Evolutionary conservation across 495 filamentous ascomycete species (phyloP).

Genomic region (Chaetomium cochliodes): DNA sequence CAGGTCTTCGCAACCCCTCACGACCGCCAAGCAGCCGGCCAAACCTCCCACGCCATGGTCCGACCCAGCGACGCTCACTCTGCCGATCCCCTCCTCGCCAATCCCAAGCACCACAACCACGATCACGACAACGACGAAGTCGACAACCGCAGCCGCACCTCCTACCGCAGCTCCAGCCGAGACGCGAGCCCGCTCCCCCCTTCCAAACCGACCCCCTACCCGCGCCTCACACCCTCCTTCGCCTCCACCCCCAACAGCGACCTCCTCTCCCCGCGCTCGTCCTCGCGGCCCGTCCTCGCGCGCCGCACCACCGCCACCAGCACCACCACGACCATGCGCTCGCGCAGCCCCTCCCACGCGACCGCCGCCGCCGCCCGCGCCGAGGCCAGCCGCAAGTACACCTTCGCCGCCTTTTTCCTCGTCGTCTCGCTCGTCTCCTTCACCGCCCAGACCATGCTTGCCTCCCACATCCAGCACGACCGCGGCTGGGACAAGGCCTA

Average conservation of each 20-base stretch:
- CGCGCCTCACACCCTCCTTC: slow-evolving; percentile 5
- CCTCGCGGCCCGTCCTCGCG: neutral
- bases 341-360: slow-evolving; percentile 37
- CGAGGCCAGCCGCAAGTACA: slow-evolving; percentile 73
- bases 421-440: slow-evolving; percentile 78
- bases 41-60: slow-evolving; percentile 3
- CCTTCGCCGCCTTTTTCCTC: slow-evolving; percentile 80
- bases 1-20: too few species aligned
- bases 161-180: neutral
- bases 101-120: neutral
- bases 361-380: slow-evolving; percentile 50
- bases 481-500: slow-evolving; percentile 93
- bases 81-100: slow-evolving; percentile 20
- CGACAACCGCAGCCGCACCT: slow-evolving; percentile 11
- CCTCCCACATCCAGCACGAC: slow-evolving; percentile 86
- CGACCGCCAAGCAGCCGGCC: neutral
- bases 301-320: neutral
- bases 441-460: slow-evolving; percentile 86
- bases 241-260: neutral
- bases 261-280: neutral
- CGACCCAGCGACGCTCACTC: slow-evolving; percentile 13
- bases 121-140: neutral
- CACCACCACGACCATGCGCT: slow-evolving; percentile 21
- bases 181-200: slow-evolving; percentile 7
- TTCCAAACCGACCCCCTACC: neutral